A percentile compares a stretch with the other conserved stretches of the same genome.
Conservation (phyloP, 2,329 filamentous ascomycete species). For the Cordyceps militaris region DNA sequence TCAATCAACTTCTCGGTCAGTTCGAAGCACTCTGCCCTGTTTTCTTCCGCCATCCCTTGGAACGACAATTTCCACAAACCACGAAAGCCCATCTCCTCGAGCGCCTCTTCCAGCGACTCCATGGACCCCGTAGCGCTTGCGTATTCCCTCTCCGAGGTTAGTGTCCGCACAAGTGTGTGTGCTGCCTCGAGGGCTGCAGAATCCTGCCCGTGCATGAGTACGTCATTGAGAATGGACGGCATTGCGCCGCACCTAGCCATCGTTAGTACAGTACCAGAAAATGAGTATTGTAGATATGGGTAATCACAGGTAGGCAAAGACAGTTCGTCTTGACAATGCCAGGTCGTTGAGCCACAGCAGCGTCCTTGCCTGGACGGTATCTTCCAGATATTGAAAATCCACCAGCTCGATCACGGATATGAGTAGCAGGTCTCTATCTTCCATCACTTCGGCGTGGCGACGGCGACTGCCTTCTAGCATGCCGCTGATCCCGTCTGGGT, state of each 20-base stretch:
- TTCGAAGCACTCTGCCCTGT: conserved; percentile 44
- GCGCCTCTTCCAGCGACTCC: conserved; percentile 42
- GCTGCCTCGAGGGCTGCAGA: conserved; percentile 52
- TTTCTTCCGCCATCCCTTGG: conserved; percentile 41
- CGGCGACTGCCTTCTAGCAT: conserved; percentile 20
- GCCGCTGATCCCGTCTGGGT: conserved; percentile 29
- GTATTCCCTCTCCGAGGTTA: conserved; percentile 49
- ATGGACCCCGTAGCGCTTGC: conserved; percentile 40
- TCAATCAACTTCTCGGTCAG: conserved; percentile 56
- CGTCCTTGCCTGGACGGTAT: conserved; percentile 51
- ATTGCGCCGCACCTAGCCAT: conserved; percentile 43
- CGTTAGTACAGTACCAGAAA: conserved; percentile 12
- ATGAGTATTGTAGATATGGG: not conserved
- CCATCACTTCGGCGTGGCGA: conserved; percentile 36
- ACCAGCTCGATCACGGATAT: conserved; percentile 58
- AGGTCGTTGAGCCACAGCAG: conserved; percentile 54
- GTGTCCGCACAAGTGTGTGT: conserved; percentile 50
- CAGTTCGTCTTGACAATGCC: conserved; percentile 45
- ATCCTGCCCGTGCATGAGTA: conserved; percentile 58
- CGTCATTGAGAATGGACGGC: conserved; percentile 51
- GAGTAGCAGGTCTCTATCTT: conserved; percentile 55
- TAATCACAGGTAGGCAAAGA: conserved; percentile 49
- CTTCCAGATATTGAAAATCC: conserved; percentile 59
- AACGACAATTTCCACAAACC: conserved; percentile 55
- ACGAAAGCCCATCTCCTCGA: conserved; percentile 55